These are phyloP conservation scores for Xylaria sp. DNA, from an alignment of 2,329 filamentous ascomycete species.

Conservation along the genomic window DNA sequence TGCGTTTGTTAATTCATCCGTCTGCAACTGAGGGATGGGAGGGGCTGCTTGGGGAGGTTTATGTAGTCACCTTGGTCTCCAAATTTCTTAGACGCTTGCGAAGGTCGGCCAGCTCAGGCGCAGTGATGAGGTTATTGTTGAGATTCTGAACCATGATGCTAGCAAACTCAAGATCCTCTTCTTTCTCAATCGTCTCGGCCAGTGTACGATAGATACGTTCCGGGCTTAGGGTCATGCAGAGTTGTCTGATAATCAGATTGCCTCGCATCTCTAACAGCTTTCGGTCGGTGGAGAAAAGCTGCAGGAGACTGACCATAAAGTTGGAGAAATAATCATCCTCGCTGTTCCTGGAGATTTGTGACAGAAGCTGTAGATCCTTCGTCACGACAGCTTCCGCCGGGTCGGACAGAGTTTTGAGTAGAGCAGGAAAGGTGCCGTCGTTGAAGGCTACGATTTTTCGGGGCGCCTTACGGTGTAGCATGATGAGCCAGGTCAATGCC, in stretches of 20 bases:
- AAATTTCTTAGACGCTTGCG: conserved; percentile 90
- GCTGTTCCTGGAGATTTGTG: conserved; percentile 95
- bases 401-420: conserved; percentile 96
- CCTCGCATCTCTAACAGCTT: conserved; percentile 90
- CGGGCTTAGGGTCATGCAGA: conserved; percentile 91
- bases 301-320: conserved; percentile 96
- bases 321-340: conserved; percentile 98
- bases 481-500: conserved; percentile 94
- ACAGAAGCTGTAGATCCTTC: conserved; percentile 90
- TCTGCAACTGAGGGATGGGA: not conserved
- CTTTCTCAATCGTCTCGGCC: conserved; percentile 95
- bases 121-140: conserved; percentile 98
- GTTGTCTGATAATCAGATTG: conserved; percentile 94
- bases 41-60: not conserved
- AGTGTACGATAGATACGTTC: conserved; percentile 96
- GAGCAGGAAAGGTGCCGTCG: conserved; percentile 93
- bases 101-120: conserved; percentile 90
- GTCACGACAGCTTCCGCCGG: conserved; percentile 96
- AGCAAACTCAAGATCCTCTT: conserved; percentile 97
- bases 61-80: conserved; percentile 76
- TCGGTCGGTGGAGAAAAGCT: conserved; percentile 94
- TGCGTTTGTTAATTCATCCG: conserved; percentile 29
- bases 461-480: conserved; percentile 95
- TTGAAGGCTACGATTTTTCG: conserved; percentile 94
- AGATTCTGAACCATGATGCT: conserved; percentile 99